Base-by-base conservation (phyloP, 1,284 basidiomycete species). In the Rhodotorula sp. region DNA sequence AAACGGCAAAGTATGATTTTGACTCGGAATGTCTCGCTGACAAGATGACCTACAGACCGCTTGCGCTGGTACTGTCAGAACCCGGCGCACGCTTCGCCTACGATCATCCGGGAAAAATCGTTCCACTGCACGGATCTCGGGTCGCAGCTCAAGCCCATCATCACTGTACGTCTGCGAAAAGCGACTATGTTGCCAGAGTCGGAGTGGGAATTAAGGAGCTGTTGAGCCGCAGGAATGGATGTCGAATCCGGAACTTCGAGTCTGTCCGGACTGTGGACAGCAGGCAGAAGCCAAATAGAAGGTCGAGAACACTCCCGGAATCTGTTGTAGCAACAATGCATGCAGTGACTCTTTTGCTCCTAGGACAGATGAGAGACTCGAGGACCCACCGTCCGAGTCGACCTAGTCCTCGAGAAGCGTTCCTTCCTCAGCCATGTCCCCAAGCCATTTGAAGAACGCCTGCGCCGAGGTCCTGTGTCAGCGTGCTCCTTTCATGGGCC, bases 61-160 rank as follows among this genome's bases (percentile, higher is more conserved):
- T 85, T 98, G 68, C 87, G 92, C 57, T 98, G 95, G 95, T 98
- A 97, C 81, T 98, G 95, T 82, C 88, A 86, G 43, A 87, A 89
- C 45, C 78, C 82, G 0, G 84, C 83, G 15, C 91, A 95, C 80
- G 77, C 82, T 31, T 83, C 85, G 62, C 93, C 95, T 0, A 90
- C 90, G 4, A 84, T 94, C 74, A 92, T 99, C 78, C 87, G 90
- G 74, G 90, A 97, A 81, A 91, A 91, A 68, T 83, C 86, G 3
- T 94, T 98, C 81, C 90, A 95, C 80, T 91, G 92, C 78, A 90
- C 89, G 0, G 92, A 98, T 80, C 86, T 99, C 49, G 95, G 94
- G 59, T 91, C 90, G 7, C 94, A 98, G 83, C 85, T 98, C 72
- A 97, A 97, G 83, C 92, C 93, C 0, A 85, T 95, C 67, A 97